Conservation (phyloP, 2,329 filamentous ascomycete genomes). For the Epichloe baconii region DNA sequence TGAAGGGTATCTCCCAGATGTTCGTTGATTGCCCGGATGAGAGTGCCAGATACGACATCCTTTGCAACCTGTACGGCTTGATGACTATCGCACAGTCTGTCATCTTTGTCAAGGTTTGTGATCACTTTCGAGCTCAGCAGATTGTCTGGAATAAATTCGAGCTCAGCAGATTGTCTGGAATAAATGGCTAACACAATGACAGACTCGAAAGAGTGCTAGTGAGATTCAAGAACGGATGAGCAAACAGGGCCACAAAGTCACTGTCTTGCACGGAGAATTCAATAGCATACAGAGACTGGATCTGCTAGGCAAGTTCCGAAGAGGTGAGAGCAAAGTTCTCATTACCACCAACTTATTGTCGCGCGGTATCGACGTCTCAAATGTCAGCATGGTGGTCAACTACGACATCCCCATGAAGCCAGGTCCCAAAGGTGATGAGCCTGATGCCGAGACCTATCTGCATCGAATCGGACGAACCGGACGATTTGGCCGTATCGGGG, state of each 20-base stretch:
- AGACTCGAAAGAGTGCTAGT: conserved; percentile 76
- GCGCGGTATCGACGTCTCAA: conserved; percentile 85
- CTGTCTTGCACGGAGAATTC: conserved; percentile 75
- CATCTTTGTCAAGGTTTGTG: conserved; percentile 77
- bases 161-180: not conserved
- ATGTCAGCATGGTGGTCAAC: conserved; percentile 95
- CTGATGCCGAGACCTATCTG: conserved; percentile 90
- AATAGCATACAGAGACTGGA: conserved; percentile 73
- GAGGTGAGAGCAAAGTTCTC: conserved; percentile 80
- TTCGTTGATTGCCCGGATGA: conserved; percentile 86
- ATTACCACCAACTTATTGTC: conserved; percentile 96
- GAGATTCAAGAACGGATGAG: conserved; percentile 80
- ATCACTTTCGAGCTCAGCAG: conserved; percentile 8
- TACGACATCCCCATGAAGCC: conserved; percentile 70
- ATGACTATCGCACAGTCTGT: conserved; percentile 97
- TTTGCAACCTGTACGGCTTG: conserved; percentile 87
- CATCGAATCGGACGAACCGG: conserved; percentile 96
- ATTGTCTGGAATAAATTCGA: not conserved
- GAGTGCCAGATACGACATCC: conserved; percentile 70
- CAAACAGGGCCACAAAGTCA: conserved; percentile 81
- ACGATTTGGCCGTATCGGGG: conserved; percentile 90
- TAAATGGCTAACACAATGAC: conserved; percentile 8
- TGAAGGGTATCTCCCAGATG: conserved; percentile 94
- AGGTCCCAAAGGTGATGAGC: conserved; percentile 53
- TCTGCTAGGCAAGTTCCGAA: conserved; percentile 77